These are phyloP conservation scores for Lantana camara DNA, from an alignment of 257 asterid species.

Conservation along the genomic window DNA sequence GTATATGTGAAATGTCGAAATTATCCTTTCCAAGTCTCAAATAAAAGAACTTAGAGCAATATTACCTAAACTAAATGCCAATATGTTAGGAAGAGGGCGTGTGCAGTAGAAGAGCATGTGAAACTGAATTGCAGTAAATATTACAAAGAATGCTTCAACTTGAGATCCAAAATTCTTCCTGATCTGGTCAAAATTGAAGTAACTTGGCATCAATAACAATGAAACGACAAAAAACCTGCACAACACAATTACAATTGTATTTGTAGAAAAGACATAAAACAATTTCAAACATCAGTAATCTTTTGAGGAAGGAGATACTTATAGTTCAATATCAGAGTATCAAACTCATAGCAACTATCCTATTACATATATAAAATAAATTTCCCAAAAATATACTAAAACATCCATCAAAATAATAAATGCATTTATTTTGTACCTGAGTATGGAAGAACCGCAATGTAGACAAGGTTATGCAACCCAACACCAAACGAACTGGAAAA, in stretches of 20 bases:
- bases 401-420: not conserved
- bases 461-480: constrained; percentile 69
- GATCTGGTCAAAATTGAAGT: constrained; percentile 56
- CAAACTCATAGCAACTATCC: not conserved
- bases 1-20: constrained; percentile 1
- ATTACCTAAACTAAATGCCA: constrained; percentile 92
- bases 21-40: not conserved
- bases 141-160: constrained; percentile 87
- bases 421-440: constrained; percentile 54
- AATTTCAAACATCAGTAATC: not conserved
- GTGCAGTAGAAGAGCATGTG: constrained; percentile 94
- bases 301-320: constrained; percentile 6
- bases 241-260: constrained; percentile 4
- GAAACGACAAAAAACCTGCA: constrained; percentile 9
- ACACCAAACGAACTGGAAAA: constrained; percentile 77
- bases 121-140: constrained; percentile 81
- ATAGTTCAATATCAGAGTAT: constrained; percentile 8
- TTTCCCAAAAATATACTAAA: no score
- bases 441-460: constrained; percentile 75
- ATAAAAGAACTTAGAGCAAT: not conserved
- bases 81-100: constrained; percentile 91
- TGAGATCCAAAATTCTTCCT: constrained; percentile 82
- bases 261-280: not conserved
- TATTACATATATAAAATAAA: no score
- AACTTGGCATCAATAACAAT: constrained; percentile 28